Evolutionary conservation across 768 basidiomycete genomes (phyloP), one percentile per base, ranked within the genome.

Genomic region (Nidularia sp.): DNA sequence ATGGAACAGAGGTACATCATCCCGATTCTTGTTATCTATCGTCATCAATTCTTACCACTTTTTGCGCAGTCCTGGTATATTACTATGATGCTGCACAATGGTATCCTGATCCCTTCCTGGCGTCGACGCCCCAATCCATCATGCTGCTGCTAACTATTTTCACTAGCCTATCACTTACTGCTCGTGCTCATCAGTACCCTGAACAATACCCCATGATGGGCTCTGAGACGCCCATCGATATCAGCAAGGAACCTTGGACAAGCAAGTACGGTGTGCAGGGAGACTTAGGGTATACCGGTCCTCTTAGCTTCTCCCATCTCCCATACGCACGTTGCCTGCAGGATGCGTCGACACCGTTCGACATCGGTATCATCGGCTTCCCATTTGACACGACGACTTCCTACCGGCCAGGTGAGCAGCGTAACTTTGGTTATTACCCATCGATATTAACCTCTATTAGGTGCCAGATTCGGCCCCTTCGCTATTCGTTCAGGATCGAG

Each of bases 381-480:
- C 82, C 83, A 1, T 84, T 84, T 53, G 80, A 86, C 54, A 84
- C 81, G 1, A 70, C 72, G 1, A 75, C 76, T 8, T 63, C 66
- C 0, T 80, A 73, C 53, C 68, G 79, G 4, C 73, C 76, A 18
- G 64, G 62, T 50, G 29, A 12, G 47, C 32, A 7, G 8, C 12
- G 25, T n/a, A 35, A 10, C 5, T 31, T 48, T 10, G 31, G 25
- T 32, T 29, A 12, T 32, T 29, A 12, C 22, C 47, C 13, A 12
- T 29, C 25, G 25, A 15, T 12, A 8, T 48, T 48, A 12, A 10
- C 13, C 10, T 34, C 34, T 13, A n/a, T 32, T 35, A 48, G 85
- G 85, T 5, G 85, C 86, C n/a, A 73, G 86, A 12, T 86, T 88
- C 59, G 86, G 86, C 2, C 85, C 85, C 0, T 74, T 75, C 52